Evolutionary conservation across 1,284 basidiomycete genomes (phyloP).

Genomic region (Somion occarium): DNA sequence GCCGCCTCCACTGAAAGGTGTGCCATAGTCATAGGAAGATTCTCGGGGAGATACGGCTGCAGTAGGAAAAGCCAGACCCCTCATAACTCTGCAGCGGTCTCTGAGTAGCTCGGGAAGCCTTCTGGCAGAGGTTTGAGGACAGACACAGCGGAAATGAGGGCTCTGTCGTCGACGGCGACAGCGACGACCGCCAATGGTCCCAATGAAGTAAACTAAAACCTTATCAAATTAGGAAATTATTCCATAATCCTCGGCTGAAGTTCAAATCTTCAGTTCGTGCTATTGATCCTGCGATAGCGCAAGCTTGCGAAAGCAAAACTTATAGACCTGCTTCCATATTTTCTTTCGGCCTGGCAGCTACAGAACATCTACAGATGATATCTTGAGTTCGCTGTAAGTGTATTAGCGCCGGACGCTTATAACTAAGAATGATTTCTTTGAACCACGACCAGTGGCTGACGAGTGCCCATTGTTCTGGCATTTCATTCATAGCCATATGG

Average conservation of each 20-base stretch:
- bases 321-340: no score
- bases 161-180: constrained; percentile 26
- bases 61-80: constrained; percentile 55
- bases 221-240: background rate
- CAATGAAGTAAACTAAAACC: background rate
- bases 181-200: constrained; percentile 21
- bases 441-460: no score
- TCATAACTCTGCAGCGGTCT: constrained; percentile 35
- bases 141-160: constrained; percentile 11
- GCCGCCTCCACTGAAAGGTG: constrained; percentile 44
- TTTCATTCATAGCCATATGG: no score
- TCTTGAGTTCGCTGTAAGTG: no score
- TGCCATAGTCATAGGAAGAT: constrained; percentile 49
- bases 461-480: no score
- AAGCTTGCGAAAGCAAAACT: no score
- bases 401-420: no score
- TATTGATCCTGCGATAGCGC: no score
- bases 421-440: no score
- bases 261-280: no score
- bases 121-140: constrained; percentile 3
- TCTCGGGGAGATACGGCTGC: constrained; percentile 41
- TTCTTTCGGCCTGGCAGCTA: no score
- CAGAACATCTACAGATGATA: no score
- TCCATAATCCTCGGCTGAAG: background rate
- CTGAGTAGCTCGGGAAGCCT: constrained; percentile 9